Base-by-base conservation (phyloP, 768 basidiomycete genomes). In the Rhodosporidiobolus sp. region DNA sequence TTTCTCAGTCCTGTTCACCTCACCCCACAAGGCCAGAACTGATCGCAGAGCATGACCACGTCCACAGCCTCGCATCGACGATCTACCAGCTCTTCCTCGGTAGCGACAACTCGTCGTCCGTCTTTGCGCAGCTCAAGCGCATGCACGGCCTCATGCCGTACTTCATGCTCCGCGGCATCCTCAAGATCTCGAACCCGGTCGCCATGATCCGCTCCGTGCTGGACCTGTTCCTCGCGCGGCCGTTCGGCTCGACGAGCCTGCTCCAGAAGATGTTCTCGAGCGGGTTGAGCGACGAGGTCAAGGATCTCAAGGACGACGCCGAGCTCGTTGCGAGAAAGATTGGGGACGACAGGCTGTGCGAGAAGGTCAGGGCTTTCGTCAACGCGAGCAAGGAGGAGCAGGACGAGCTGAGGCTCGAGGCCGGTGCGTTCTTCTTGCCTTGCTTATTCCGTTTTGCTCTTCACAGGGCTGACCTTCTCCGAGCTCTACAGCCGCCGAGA, bases 61-160 rank as follows among this genome's bases (percentile, higher is more conserved):
- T 17, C 32, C 17, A 16, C 78, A 98, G 94, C 48, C 84, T 98
- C 75, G 96, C 96, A 0, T 95, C 96, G 10, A 94, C 96, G 4
- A 88, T 97, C 52, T 99, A 98, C 80, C 94, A 97, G 76, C 89
- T 90, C 49, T 94, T 93, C 77, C 87, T 96, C 43, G 96, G 96
- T 0, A 87, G 93, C 30, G 96, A 99, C 80, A 88, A 88, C 70
- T 90, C 93, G 10, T 94, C 93, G 10, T 91, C 95, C 76, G 89
- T 89, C 9, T 89, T 98, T 77, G 85, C 91, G 22, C 86, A 87
- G 69, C 82, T 99, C 70, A 98, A 97, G 83, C 86, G 94, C 59
- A 86, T 96, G 54, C 96, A 99, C 79, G 93, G 94, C 2, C 82
- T 95, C 63, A 96, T 98, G 92, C 96, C 96, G 10, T 99, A 99